Percentiles rank a stretch among this genome's conserved stretches.
phyloP scores from a whole-genome alignment of 2,329 filamentous ascomycete species.

The Madurella mycetomatis region DNA sequence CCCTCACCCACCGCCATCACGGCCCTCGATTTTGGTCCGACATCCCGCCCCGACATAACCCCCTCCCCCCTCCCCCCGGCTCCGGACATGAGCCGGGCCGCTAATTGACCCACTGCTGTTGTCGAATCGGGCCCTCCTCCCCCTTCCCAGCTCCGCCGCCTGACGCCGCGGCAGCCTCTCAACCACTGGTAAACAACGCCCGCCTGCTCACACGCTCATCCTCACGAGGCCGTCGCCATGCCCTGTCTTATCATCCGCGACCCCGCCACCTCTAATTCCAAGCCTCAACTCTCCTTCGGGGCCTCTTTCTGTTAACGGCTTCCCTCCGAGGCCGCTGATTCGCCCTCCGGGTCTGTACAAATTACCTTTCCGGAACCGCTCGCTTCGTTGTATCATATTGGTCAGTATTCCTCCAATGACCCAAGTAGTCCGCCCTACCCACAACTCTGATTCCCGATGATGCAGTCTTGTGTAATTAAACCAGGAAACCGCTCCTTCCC shows the following conservation, averaged over 20 bases:
- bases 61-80: too few relatives aligned
- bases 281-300: conserved; percentile 24
- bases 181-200: conserved; percentile 5
- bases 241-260: conserved; percentile 19
- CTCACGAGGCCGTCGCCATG: conserved; percentile 26
- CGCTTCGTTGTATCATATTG: conserved; percentile 40
- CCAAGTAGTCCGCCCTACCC: conserved; percentile 4
- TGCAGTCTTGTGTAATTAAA: conserved; percentile 24
- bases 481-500: conserved; percentile 1
- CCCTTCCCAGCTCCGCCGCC: not conserved
- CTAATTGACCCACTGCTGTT: conserved; percentile 18
- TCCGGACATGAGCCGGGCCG: conserved; percentile 9
- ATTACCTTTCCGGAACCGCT: conserved; percentile 28
- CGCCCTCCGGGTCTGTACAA: conserved; percentile 25
- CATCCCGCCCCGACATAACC: conserved; percentile 9
- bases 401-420: conserved; percentile 36
- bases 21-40: not conserved
- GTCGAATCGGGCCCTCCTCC: not conserved
- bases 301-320: conserved; percentile 22
- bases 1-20: conserved; percentile 7
- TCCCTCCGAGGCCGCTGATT: conserved; percentile 23
- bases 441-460: conserved; percentile 17
- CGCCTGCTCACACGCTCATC: not conserved
- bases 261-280: conserved; percentile 20
- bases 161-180: conserved; percentile 14